Conservation (phyloP, 164 flowering plant species). For the Berberis vulgaris region DNA sequence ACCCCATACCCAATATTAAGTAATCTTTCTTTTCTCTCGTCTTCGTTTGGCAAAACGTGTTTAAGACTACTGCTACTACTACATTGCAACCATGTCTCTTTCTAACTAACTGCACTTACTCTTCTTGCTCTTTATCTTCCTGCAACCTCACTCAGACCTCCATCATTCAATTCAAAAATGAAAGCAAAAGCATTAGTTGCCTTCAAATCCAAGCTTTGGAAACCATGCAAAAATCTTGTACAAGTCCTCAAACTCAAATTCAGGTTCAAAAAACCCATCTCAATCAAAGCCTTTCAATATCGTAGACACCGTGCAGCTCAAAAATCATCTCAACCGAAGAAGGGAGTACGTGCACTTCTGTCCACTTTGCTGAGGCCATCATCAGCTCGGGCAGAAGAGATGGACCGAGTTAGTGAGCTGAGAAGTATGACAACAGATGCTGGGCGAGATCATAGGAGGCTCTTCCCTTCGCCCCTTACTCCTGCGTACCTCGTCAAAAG, state of each 20-base stretch:
- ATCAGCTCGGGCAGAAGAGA: slow-evolving; percentile 10
- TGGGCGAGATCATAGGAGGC: slow-evolving; percentile 15
- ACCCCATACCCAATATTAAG: too few species aligned
- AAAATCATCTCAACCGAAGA: slow-evolving; percentile 2
- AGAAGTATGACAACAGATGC: slow-evolving; percentile 26
- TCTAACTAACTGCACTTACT: too few species aligned
- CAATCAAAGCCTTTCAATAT: slow-evolving; percentile 21
- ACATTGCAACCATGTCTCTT: too few species aligned
- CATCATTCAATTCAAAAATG: slow-evolving; percentile 17
- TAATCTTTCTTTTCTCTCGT: too few species aligned
- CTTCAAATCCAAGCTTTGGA: slow-evolving; percentile 42
- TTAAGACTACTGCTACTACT: too few species aligned
- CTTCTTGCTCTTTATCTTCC: too few species aligned
- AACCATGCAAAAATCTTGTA: slow-evolving; percentile 32
- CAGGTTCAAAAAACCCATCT: slow-evolving; percentile 32
- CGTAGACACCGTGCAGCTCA: slow-evolving; percentile 4
- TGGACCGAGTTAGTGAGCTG: slow-evolving; percentile 27
- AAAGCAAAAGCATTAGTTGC: slow-evolving; percentile 27
- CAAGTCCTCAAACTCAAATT: slow-evolving; percentile 28
- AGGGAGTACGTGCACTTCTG: slow-evolving; percentile 8
- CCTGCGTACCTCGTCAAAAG: slow-evolving; percentile 28
- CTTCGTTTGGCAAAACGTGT: too few species aligned
- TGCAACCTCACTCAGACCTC: too few species aligned
- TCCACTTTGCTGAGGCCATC: slow-evolving; percentile 11
- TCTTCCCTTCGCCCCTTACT: slow-evolving; percentile 50